A percentile compares a stretch with the other conserved stretches of the same genome.
Conservation (phyloP, 352 stramenopile genomes). For the Pythium periplocum region DNA sequence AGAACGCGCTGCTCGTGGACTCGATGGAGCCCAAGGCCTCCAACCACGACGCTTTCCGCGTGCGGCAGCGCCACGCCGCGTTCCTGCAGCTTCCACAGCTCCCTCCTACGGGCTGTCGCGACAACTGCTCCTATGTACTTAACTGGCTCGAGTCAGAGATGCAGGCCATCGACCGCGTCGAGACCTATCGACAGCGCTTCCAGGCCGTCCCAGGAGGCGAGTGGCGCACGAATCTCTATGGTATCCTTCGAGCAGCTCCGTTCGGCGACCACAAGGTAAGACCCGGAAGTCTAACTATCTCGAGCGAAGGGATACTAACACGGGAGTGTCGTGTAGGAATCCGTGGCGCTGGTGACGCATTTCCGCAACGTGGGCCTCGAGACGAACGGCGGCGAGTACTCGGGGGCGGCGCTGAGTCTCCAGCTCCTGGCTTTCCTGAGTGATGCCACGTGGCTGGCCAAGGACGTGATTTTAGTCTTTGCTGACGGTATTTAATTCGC, state of each 20-base stretch:
- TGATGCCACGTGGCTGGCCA: constrained; percentile 69
- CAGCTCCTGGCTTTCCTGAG: constrained; percentile 56
- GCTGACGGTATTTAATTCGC: constrained; percentile 40
- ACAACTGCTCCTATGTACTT: constrained; percentile 39
- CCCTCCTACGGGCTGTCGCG: constrained; percentile 25
- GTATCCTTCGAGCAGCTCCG: constrained; percentile 67
- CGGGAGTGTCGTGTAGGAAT: constrained; percentile 19
- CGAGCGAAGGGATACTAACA: too few relatives aligned
- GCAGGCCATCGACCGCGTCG: constrained; percentile 43
- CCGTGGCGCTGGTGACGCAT: constrained; percentile 66
- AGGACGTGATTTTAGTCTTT: constrained; percentile 76
- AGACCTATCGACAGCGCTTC: constrained; percentile 57
- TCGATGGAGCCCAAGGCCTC: constrained; percentile 48
- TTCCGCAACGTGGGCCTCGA: constrained; percentile 47
- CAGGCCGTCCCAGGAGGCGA: constrained; percentile 4
- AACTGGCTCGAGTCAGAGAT: constrained; percentile 63
- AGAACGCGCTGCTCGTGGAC: constrained; percentile 84
- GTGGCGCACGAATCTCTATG: constrained; percentile 65
- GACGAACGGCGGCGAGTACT: constrained; percentile 31
- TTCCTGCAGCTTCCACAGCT: constrained; percentile 33
- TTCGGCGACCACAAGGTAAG: constrained; percentile 66
- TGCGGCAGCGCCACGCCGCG: constrained; percentile 27
- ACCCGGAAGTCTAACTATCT: too few relatives aligned
- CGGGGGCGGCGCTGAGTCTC: constrained; percentile 49
- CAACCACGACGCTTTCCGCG: constrained; percentile 28